phyloP scores from a whole-genome alignment of 495 filamentous ascomycete species.

The Lophiostoma macrostomum region DNA sequence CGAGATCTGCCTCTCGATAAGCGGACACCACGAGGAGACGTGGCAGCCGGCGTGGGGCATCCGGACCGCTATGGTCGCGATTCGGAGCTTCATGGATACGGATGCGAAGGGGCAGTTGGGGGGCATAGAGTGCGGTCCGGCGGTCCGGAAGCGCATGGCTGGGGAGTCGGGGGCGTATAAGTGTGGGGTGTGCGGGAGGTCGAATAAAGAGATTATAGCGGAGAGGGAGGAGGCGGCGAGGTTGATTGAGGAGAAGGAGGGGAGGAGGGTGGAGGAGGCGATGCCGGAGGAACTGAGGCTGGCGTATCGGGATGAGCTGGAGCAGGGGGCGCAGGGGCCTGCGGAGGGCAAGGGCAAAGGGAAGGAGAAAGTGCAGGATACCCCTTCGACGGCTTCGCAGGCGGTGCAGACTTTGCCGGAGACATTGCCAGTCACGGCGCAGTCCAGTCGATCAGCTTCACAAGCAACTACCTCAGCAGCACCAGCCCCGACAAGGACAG shows the following conservation, averaged over 20 bases:
- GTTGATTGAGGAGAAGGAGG: constrained; percentile 39
- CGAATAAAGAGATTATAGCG: constrained; percentile 68
- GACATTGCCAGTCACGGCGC: no score
- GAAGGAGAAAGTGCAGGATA: constrained; percentile 30
- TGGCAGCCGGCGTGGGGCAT: constrained; percentile 99
- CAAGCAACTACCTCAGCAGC: not conserved
- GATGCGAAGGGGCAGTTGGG: constrained; percentile 78
- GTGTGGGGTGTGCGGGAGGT: constrained; percentile 63
- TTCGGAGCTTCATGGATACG: constrained; percentile 71
- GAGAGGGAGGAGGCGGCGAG: constrained; percentile 42
- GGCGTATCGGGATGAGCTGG: constrained; percentile 47
- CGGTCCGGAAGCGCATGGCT: constrained; percentile 63
- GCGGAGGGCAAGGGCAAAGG: constrained; percentile 9
- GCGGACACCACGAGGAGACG: constrained; percentile 92
- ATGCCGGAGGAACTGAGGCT: constrained; percentile 51
- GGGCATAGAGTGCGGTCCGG: constrained; percentile 70
- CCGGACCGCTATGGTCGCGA: constrained; percentile 69
- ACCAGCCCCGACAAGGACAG: constrained; percentile 14
- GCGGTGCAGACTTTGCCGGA: not conserved
- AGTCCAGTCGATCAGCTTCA: not conserved
- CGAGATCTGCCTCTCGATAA: constrained; percentile 92
- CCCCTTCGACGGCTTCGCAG: not conserved
- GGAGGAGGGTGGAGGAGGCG: constrained; percentile 36
- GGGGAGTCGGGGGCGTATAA: constrained; percentile 57
- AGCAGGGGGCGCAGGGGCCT: constrained; percentile 46